Conservation (phyloP, 257 asterid genomes). For the Rehmannia glutinosa region DNA sequence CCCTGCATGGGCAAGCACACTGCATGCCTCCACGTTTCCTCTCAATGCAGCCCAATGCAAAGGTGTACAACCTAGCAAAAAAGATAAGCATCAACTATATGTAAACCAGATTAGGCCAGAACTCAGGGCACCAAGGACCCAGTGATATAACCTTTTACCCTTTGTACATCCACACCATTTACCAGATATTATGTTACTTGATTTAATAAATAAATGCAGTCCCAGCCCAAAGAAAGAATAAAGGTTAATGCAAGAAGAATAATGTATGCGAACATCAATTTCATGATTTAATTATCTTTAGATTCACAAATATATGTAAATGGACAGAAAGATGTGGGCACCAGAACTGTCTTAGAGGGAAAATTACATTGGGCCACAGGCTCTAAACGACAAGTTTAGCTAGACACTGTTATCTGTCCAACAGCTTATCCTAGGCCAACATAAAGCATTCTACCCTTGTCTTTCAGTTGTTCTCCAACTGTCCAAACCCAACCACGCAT, state of each 20-base stretch:
- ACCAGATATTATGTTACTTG: background rate
- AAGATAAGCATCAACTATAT: slow-evolving; percentile 18
- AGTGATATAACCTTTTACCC: background rate
- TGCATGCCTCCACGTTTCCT: slow-evolving; percentile 89
- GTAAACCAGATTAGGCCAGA: background rate
- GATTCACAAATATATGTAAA: background rate
- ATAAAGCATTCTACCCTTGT: background rate
- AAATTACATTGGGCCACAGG: no score
- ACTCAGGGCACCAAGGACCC: background rate
- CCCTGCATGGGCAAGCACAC: slow-evolving; percentile 89
- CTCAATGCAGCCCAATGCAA: slow-evolving; percentile 97
- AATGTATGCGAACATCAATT: background rate
- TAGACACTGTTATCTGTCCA: background rate
- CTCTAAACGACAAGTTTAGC: background rate
- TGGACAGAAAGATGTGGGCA: background rate
- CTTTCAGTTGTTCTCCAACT: background rate
- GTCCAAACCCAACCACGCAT: background rate
- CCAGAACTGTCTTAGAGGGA: background rate
- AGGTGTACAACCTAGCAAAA: slow-evolving; percentile 87
- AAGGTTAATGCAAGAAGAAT: background rate
- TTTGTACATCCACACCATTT: background rate
- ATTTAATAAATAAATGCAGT: background rate
- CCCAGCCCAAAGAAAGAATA: background rate
- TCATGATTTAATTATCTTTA: background rate
- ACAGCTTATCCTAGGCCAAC: background rate